Conservation (phyloP, 805 yeast species). For the Yarrowia yakushimensis region DNA sequence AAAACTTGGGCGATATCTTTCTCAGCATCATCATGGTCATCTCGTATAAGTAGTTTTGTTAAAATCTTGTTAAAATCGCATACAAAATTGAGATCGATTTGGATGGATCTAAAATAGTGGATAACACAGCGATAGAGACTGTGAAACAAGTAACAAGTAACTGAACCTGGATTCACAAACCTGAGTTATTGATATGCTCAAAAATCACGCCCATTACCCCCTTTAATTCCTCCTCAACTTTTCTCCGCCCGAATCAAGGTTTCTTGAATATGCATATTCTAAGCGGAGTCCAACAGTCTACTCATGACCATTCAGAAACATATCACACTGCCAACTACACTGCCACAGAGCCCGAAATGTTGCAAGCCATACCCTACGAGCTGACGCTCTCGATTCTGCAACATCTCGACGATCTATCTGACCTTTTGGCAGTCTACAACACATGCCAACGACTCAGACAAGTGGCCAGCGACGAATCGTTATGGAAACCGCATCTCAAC, state of each 20-base stretch:
- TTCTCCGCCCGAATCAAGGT: not conserved
- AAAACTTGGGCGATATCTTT: too few species aligned
- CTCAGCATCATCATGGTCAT: too few species aligned
- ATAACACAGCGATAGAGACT: too few species aligned
- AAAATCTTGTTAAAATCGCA: too few species aligned
- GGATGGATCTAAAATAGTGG: too few species aligned
- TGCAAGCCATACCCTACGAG: constrained; percentile 13
- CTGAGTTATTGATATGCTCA: too few species aligned
- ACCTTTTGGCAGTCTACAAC: constrained; percentile 15
- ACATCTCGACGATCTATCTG: not conserved
- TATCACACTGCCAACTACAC: not conserved
- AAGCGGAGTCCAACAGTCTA: not conserved
- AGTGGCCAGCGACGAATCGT: not conserved
- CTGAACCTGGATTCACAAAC: not conserved
- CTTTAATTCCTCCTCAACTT: not conserved
- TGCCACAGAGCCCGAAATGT: not conserved
- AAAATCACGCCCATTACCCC: too few species aligned
- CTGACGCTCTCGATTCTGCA: constrained; percentile 8
- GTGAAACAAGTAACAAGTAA: not conserved
- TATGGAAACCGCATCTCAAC: constrained; percentile 4
- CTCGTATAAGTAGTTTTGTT: too few species aligned
- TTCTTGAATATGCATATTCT: not conserved
- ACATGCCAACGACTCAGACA: not conserved
- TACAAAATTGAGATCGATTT: too few species aligned
- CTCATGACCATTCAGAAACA: not conserved